Evolutionary conservation across 352 stramenopile genomes (phyloP).

Genomic region (Phytophthora quininea): DNA sequence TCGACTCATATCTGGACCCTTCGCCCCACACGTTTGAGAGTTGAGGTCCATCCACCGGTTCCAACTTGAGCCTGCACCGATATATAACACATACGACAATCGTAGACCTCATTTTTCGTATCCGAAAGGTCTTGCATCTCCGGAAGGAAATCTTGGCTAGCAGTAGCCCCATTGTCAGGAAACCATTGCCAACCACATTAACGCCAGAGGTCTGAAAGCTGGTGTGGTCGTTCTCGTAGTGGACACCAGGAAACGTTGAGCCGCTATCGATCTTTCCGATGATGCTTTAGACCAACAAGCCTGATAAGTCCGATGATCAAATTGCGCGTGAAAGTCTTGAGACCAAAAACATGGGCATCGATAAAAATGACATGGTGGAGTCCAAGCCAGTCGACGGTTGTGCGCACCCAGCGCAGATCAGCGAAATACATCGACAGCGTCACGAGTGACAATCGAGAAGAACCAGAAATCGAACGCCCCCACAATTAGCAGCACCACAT

Average conservation of each 20-base stretch:
- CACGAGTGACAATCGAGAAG: conserved; percentile 36
- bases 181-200: conserved; percentile 32
- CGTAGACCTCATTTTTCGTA: conserved; percentile 9
- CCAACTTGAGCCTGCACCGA: conserved; percentile 23
- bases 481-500: conserved; percentile 29
- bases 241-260: not conserved
- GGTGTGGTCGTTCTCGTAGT: conserved; percentile 16
- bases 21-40: not conserved
- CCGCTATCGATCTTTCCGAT: conserved; percentile 3
- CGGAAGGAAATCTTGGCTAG: conserved; percentile 34
- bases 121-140: conserved; percentile 17
- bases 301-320: conserved; percentile 21
- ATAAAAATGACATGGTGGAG: conserved; percentile 39
- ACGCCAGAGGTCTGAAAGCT: conserved; percentile 22
- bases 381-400: conserved; percentile 28
- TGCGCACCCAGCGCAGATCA: conserved; percentile 24
- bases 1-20: not conserved
- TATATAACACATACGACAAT: conserved; percentile 36
- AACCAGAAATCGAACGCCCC: conserved; percentile 52
- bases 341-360: conserved; percentile 32
- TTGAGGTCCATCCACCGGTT: conserved; percentile 4
- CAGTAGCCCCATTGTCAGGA: conserved; percentile 31
- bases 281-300: conserved; percentile 11
- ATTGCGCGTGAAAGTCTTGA: conserved; percentile 13
- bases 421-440: conserved; percentile 35